Percentiles rank a stretch among this genome's conserved stretches.
phyloP scores from a whole-genome alignment of 2,329 filamentous ascomycete species.

The Escovopsis sp. region DNA sequence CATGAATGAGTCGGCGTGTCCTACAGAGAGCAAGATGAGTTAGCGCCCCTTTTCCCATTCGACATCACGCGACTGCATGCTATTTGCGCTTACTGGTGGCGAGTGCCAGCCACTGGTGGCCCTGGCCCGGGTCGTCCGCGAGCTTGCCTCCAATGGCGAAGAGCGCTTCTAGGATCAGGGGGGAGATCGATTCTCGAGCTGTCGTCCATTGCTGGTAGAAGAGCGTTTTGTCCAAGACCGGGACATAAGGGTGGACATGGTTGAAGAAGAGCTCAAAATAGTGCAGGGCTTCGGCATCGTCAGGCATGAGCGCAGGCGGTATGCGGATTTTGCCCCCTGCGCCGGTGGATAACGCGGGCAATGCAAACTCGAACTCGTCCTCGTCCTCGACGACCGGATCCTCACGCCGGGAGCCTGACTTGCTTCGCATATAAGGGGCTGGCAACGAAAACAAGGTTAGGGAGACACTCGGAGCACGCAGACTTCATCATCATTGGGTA shows the following conservation, averaged over 20 bases:
- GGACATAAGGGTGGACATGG: constrained; percentile 84
- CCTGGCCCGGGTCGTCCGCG: constrained; percentile 68
- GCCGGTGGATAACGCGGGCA: constrained; percentile 53
- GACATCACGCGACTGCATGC: too few relatives aligned
- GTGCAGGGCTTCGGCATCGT: constrained; percentile 62
- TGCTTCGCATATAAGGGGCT: constrained; percentile 75
- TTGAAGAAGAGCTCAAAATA: constrained; percentile 87
- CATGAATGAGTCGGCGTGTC: constrained; percentile 86
- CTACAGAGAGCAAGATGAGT: constrained; percentile 30
- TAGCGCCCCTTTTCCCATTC: not conserved
- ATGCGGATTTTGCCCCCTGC: constrained; percentile 72
- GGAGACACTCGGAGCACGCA: not conserved
- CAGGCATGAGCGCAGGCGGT: constrained; percentile 83
- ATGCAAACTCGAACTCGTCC: constrained; percentile 55
- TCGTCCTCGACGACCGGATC: constrained; percentile 52
- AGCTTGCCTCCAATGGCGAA: constrained; percentile 80
- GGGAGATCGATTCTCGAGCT: constrained; percentile 71
- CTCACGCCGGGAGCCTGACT: constrained; percentile 32
- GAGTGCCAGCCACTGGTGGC: constrained; percentile 83
- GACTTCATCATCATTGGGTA: too few relatives aligned
- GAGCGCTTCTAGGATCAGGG: constrained; percentile 74
- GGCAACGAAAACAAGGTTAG: not conserved
- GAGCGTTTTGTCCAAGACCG: constrained; percentile 65
- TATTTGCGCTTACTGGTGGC: constrained; percentile 52
- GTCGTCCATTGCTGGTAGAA: constrained; percentile 86